Conservation (phyloP, 805 yeast species). For the Saccharomycopsis fermentans region DNA sequence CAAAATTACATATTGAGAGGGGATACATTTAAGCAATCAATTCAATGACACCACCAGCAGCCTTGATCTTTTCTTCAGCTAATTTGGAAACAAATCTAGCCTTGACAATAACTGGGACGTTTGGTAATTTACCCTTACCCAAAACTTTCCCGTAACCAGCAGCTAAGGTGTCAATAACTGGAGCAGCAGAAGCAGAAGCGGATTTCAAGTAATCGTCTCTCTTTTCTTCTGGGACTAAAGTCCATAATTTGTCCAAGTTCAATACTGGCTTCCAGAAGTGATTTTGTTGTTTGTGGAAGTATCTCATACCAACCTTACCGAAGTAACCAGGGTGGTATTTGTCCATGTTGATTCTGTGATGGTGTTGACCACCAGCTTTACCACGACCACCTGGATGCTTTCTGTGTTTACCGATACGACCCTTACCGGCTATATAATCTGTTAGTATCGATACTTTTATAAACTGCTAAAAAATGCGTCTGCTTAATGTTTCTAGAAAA, state of each 20-base stretch:
- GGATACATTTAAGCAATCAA: slow-evolving; percentile 71
- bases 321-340: slow-evolving; percentile 99
- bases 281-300: slow-evolving; percentile 91
- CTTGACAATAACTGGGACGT: slow-evolving; percentile 97
- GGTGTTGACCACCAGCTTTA: slow-evolving; percentile 99
- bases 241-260: slow-evolving; percentile 98
- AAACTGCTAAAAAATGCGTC: background rate
- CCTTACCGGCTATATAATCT: slow-evolving; percentile 82
- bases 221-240: slow-evolving; percentile 86
- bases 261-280: slow-evolving; percentile 97
- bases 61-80: slow-evolving; percentile 99
- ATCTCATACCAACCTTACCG: slow-evolving; percentile 99
- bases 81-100: slow-evolving; percentile 98
- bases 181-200: slow-evolving; percentile 83
- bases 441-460: slow-evolving; percentile 19
- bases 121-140: slow-evolving; percentile 98
- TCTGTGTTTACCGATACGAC: slow-evolving; percentile 99
- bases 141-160: slow-evolving; percentile 99
- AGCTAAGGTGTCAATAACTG: slow-evolving; percentile 98
- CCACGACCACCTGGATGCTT: slow-evolving; percentile 99
- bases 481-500: no score
- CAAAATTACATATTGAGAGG: background rate
- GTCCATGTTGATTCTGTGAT: slow-evolving; percentile 99
- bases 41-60: slow-evolving; percentile 99
- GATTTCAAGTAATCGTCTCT: slow-evolving; percentile 87